These are phyloP conservation scores for Avena sativa DNA, from an alignment of 176 grass and related monocot species.

Conservation along the genomic window DNA sequence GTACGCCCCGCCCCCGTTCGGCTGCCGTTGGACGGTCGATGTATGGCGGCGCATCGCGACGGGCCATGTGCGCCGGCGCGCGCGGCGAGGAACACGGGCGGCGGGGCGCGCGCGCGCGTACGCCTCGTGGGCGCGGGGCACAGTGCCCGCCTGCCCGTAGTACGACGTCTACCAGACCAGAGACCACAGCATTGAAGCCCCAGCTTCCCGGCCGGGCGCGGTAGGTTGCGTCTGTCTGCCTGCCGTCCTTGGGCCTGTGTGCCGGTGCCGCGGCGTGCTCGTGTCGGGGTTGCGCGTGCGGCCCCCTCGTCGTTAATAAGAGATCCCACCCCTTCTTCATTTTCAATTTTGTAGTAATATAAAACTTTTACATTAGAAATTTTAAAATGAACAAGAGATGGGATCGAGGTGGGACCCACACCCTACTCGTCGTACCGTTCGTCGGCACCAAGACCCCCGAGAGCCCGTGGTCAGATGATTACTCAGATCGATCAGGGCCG, in stretches of 20 bases:
- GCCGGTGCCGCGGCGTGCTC: conserved; percentile 6
- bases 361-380: too few species aligned
- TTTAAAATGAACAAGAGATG: too few species aligned
- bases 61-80: background rate
- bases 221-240: conserved; percentile 35
- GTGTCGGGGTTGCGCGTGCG: background rate
- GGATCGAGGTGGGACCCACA: too few species aligned
- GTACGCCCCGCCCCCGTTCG: too few species aligned
- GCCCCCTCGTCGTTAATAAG: background rate
- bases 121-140: background rate
- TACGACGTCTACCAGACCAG: background rate
- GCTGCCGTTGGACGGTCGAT: conserved; percentile 31
- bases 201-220: background rate
- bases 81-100: too few species aligned
- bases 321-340: too few species aligned
- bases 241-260: conserved; percentile 25
- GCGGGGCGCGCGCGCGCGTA: background rate
- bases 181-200: background rate
- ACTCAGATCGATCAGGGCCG: too few species aligned
- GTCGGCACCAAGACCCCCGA: too few species aligned
- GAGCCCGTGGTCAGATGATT: too few species aligned
- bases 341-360: too few species aligned
- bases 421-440: too few species aligned
- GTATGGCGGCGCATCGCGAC: background rate
- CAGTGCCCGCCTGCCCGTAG: background rate